These are phyloP conservation scores for Malus sieversii DNA, from an alignment of 306 rosid genomes.

Conservation along the genomic window DNA sequence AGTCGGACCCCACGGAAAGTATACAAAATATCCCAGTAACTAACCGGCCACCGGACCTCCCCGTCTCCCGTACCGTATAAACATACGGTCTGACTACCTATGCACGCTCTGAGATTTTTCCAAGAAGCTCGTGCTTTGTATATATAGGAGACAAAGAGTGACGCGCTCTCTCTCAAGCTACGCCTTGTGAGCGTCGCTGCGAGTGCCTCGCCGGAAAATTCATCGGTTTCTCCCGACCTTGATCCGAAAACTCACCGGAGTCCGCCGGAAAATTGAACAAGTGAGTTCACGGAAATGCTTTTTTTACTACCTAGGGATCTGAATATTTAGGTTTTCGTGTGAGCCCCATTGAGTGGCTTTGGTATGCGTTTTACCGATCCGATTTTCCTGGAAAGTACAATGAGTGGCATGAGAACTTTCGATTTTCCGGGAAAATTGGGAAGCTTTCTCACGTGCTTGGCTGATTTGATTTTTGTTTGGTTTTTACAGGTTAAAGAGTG, in stretches of 20 bases:
- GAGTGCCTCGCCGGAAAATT: not conserved
- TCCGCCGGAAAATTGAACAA: not conserved
- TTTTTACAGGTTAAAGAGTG: constrained; percentile 27
- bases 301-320: constrained; percentile 18
- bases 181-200: not conserved
- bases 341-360: not conserved
- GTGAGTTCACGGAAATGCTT: constrained; percentile 11
- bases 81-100: not conserved
- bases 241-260: not conserved
- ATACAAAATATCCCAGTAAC: not conserved
- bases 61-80: not conserved
- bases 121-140: not conserved
- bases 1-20: not conserved
- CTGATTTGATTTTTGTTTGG: not conserved
- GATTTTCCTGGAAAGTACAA: constrained; percentile 17
- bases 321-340: constrained; percentile 2
- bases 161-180: not conserved
- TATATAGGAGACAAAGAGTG: not conserved
- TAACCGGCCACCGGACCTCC: not conserved
- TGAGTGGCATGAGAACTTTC: constrained; percentile 1
- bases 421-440: constrained; percentile 8
- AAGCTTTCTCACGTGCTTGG: not conserved
- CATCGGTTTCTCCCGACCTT: not conserved
- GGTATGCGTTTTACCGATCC: constrained; percentile 25
- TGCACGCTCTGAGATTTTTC: not conserved